phyloP scores from a whole-genome alignment of 2,329 filamentous ascomycete genomes.

The Colletotrichum tropicicola region DNA sequence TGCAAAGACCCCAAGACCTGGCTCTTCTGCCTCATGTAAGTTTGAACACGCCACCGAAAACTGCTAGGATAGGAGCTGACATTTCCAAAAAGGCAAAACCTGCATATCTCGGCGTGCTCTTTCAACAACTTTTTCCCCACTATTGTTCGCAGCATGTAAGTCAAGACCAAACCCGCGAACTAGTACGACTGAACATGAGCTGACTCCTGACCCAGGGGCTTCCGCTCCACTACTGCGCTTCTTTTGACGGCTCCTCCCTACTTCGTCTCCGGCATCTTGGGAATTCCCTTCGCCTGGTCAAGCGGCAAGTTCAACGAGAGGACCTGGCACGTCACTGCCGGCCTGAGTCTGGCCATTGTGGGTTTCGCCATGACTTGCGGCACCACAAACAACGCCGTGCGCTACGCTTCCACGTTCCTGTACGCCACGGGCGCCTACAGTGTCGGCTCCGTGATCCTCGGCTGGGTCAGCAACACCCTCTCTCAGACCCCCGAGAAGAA shows the following conservation, averaged over 20 bases:
- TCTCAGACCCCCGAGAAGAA: constrained; percentile 80
- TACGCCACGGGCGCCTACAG: constrained; percentile 20
- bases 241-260: constrained; percentile 33
- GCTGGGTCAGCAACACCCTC: constrained; percentile 81
- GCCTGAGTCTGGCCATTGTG: constrained; percentile 47
- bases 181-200: background rate
- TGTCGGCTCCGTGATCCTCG: constrained; percentile 45
- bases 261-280: constrained; percentile 35
- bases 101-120: constrained; percentile 26
- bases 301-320: constrained; percentile 56
- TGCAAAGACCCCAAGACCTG: constrained; percentile 38
- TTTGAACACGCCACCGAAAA: background rate
- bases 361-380: constrained; percentile 22
- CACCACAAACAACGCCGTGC: constrained; percentile 11
- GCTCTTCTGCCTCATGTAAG: constrained; percentile 24
- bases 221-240: constrained; percentile 44
- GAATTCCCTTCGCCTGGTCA: constrained; percentile 38
- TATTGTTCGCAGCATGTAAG: constrained; percentile 29
- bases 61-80: background rate
- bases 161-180: background rate
- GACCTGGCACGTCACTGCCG: constrained; percentile 55
- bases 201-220: background rate
- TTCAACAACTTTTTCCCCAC: constrained; percentile 35
- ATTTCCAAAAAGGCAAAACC: background rate
- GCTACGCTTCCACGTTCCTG: constrained; percentile 28